phyloP scores from a whole-genome alignment of 768 basidiomycete species.

The Plicaturopsis crispa region DNA sequence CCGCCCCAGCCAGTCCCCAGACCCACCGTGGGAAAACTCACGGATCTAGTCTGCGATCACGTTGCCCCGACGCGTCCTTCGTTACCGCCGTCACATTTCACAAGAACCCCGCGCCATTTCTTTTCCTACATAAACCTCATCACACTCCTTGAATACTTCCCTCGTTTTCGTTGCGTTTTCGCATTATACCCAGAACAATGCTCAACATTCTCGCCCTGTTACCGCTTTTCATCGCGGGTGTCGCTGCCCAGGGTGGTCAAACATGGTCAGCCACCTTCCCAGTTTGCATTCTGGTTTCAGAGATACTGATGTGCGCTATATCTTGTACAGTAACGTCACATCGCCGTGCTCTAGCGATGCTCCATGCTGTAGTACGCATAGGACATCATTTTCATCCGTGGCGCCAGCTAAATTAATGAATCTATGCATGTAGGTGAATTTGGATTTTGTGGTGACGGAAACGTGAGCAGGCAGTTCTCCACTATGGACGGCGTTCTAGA shows the following conservation, averaged over 20 bases:
- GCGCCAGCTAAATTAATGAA: conserved; percentile 1
- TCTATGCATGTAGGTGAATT: conserved; percentile 33
- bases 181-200: too few relatives aligned
- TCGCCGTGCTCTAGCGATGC: conserved; percentile 33
- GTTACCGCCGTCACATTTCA: too few relatives aligned
- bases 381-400: not conserved
- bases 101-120: too few relatives aligned
- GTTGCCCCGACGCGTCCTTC: too few relatives aligned
- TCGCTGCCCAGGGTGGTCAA: conserved; percentile 1
- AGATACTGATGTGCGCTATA: not conserved
- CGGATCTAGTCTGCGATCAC: too few relatives aligned
- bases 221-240: not conserved
- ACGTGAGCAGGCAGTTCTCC: conserved; percentile 23
- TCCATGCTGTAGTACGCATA: conserved; percentile 45
- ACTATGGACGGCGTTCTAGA: not conserved
- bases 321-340: conserved; percentile 31
- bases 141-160: not conserved
- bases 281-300: not conserved
- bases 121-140: too few relatives aligned
- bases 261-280: conserved; percentile 4
- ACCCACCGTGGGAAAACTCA: too few relatives aligned
- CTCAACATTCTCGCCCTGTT: not conserved
- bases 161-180: too few relatives aligned
- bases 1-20: too few relatives aligned
- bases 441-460: conserved; percentile 42